Evolutionary conservation across 495 filamentous ascomycete genomes (phyloP).

Genomic region (Penicillium subrubescens): DNA sequence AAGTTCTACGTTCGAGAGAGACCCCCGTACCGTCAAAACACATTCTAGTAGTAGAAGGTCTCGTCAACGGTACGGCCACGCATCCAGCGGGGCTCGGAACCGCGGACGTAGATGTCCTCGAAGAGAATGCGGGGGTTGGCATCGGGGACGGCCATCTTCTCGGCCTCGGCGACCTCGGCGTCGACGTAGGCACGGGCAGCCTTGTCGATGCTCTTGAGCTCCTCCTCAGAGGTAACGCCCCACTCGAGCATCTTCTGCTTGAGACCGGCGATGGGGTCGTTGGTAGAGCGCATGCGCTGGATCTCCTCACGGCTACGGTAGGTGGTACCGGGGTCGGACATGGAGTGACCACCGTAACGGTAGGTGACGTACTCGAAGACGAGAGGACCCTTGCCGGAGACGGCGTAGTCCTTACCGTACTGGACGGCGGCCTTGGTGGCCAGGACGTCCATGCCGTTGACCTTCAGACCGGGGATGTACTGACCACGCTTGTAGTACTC

Average conservation of each 20-base stretch:
- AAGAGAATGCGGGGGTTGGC: constrained; percentile 75
- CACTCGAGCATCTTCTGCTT: constrained; percentile 98
- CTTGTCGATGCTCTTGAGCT: constrained; percentile 95
- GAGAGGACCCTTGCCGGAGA: constrained; percentile 81
- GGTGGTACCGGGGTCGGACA: constrained; percentile 98
- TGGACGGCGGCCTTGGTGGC: constrained; percentile 94
- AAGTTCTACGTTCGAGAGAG: neutral
- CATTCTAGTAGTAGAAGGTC: constrained; percentile 79
- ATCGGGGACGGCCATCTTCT: constrained; percentile 81
- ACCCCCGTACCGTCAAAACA: constrained; percentile 3
- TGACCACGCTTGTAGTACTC: constrained; percentile 99
- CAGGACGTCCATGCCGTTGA: constrained; percentile 99
- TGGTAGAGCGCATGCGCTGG: constrained; percentile 96
- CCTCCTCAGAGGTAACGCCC: constrained; percentile 89
- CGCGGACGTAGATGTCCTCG: constrained; percentile 96
- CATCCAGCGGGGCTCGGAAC: constrained; percentile 87
- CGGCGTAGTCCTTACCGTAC: constrained; percentile 85
- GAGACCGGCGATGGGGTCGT: constrained; percentile 96
- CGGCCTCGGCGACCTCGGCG: constrained; percentile 86
- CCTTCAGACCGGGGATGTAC: constrained; percentile 98
- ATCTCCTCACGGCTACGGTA: constrained; percentile 99
- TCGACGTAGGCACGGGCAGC: constrained; percentile 81
- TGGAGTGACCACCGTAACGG: constrained; percentile 98
- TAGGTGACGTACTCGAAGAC: constrained; percentile 99
- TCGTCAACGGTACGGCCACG: constrained; percentile 89